Conservation (phyloP, 202 grass and related monocot genomes). For the Musa balbisiana region DNA sequence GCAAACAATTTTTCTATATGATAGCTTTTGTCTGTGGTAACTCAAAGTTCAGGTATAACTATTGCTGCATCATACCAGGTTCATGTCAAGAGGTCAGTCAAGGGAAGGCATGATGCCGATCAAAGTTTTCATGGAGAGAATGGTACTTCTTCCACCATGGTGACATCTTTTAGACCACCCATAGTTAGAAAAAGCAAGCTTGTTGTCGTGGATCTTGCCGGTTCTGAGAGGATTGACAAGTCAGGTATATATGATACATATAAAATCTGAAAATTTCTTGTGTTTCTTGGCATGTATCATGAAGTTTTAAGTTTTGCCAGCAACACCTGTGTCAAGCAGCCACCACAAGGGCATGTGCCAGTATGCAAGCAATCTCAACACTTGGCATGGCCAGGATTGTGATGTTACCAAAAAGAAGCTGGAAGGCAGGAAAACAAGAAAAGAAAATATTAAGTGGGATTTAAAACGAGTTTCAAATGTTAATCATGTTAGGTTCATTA, state of each 20-base stretch:
- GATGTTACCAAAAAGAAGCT: too few relatives aligned
- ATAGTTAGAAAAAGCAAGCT: slow-evolving; percentile 95
- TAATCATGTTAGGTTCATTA: too few relatives aligned
- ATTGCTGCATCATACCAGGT: slow-evolving; percentile 35
- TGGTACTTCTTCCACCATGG: slow-evolving; percentile 68
- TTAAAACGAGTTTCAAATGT: too few relatives aligned
- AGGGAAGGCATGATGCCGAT: slow-evolving; percentile 72
- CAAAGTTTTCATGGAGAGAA: slow-evolving; percentile 60
- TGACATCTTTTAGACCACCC: slow-evolving; percentile 72
- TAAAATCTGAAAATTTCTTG: slow-evolving; percentile 7
- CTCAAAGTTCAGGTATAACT: slow-evolving; percentile 6
- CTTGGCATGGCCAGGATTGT: too few relatives aligned
- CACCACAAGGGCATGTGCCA: too few relatives aligned
- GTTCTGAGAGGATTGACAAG: slow-evolving; percentile 96
- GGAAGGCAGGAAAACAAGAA: too few relatives aligned
- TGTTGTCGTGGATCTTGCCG: slow-evolving; percentile 96
- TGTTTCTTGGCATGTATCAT: background rate
- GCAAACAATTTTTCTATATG: slow-evolving; percentile 13
- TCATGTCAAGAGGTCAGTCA: slow-evolving; percentile 81
- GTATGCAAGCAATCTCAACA: too few relatives aligned
- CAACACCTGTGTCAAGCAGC: too few relatives aligned
- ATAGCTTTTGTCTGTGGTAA: slow-evolving; percentile 7
- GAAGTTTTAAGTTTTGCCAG: too few relatives aligned
- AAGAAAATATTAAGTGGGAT: too few relatives aligned
- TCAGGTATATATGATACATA: slow-evolving; percentile 44